phyloP scores from a whole-genome alignment of 352 stramenopile genomes.

The Hyaloperonospora brassicae region DNA sequence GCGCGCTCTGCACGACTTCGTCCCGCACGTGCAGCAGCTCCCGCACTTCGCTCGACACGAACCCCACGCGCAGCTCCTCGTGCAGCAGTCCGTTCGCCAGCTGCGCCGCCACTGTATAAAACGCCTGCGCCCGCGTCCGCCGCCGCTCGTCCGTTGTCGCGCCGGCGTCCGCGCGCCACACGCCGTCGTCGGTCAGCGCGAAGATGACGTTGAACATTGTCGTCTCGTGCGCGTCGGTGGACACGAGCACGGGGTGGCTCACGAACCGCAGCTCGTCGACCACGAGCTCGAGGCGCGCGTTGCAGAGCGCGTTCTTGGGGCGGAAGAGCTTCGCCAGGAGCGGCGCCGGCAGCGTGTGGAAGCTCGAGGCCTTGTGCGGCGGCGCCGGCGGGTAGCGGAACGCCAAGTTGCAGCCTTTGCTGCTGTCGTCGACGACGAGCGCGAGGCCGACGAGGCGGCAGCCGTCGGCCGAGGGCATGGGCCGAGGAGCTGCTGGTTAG shows the following conservation, averaged over 20 bases:
- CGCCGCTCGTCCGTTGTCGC: slow-evolving; percentile 28
- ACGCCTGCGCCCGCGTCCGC: slow-evolving; percentile 39
- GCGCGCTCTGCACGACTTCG: slow-evolving; percentile 65
- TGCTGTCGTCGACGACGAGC: slow-evolving; percentile 84
- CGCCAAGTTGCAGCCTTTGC: slow-evolving; percentile 80
- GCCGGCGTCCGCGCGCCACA: background rate
- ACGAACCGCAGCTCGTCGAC: slow-evolving; percentile 84
- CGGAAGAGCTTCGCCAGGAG: slow-evolving; percentile 84
- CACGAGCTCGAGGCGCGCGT: slow-evolving; percentile 82
- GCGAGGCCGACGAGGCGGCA: slow-evolving; percentile 60
- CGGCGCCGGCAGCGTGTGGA: slow-evolving; percentile 64
- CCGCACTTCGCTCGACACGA: slow-evolving; percentile 69
- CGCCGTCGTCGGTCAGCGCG: slow-evolving; percentile 40
- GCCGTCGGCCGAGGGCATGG: background rate
- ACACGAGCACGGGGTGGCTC: slow-evolving; percentile 76
- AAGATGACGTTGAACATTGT: slow-evolving; percentile 89
- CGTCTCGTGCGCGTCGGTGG: slow-evolving; percentile 41
- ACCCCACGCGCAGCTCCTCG: slow-evolving; percentile 71
- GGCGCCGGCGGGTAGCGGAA: slow-evolving; percentile 73
- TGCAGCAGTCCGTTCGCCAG: slow-evolving; percentile 75
- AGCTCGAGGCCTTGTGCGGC: slow-evolving; percentile 51
- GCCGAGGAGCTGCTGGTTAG: too few relatives aligned
- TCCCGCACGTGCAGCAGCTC: slow-evolving; percentile 75
- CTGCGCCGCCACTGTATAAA: slow-evolving; percentile 59
- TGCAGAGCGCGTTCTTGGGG: slow-evolving; percentile 82